Conservation (phyloP, 441 rosid genomes). For the Pelargonium cotyledonis region DNA sequence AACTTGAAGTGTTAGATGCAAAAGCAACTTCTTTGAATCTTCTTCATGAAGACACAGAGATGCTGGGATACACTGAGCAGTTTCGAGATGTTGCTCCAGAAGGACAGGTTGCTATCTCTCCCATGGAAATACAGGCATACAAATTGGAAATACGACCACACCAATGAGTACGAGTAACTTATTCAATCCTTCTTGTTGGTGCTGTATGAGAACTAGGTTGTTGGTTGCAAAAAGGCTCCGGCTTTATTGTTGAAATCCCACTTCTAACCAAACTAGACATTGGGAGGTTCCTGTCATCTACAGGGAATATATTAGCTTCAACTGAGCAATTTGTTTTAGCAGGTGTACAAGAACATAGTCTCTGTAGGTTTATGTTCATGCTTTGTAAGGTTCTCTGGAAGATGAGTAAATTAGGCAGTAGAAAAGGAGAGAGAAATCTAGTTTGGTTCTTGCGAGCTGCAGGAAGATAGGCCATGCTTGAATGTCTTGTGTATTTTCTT, state of each 20-base stretch:
- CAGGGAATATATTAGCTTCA: not conserved
- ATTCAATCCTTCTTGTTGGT: not conserved
- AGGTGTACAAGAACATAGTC: not conserved
- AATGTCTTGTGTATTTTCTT: not conserved
- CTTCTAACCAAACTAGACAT: not conserved
- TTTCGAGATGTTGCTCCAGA: conserved; percentile 47
- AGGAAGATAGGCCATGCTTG: not conserved
- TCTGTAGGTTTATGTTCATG: not conserved
- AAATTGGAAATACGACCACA: conserved; percentile 66
- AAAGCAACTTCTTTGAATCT: conserved; percentile 81
- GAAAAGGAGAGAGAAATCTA: too few relatives aligned
- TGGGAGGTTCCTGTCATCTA: too few relatives aligned
- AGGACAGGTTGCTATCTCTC: conserved; percentile 56
- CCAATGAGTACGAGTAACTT: conserved; percentile 18
- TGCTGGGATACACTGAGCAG: conserved; percentile 70
- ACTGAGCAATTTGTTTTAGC: not conserved
- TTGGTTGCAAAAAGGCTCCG: not conserved
- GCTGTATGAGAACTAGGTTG: conserved; percentile 12
- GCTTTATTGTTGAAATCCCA: not conserved
- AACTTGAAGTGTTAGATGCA: conserved; percentile 50
- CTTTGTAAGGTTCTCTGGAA: not conserved
- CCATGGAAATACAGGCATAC: conserved; percentile 97
- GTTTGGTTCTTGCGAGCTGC: not conserved
- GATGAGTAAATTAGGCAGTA: too few relatives aligned
- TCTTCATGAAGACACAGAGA: conserved; percentile 65